phyloP scores from a whole-genome alignment of 1,284 basidiomycete species.

The Apiotrichum sp. region DNA sequence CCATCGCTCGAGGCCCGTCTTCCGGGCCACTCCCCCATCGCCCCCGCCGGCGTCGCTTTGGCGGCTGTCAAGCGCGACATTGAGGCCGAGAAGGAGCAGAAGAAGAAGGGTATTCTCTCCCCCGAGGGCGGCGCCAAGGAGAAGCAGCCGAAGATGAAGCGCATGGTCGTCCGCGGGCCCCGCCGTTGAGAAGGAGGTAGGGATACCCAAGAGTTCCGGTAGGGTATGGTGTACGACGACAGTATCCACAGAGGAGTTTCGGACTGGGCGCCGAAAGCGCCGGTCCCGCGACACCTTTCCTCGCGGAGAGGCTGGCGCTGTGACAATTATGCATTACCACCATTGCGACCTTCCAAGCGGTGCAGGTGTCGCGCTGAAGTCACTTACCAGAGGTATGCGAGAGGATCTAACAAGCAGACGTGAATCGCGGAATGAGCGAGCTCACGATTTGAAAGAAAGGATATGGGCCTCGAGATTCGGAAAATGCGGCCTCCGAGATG shows the following conservation, averaged over 20 bases:
- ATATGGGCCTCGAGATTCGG: too few species aligned
- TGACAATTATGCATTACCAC: slow-evolving; percentile 20
- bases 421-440: too few species aligned
- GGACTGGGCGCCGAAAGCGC: neutral
- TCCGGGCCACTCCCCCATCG: slow-evolving; percentile 41
- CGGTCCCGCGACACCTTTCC: slow-evolving; percentile 14
- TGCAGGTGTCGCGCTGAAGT: too few species aligned
- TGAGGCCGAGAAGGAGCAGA: slow-evolving; percentile 44
- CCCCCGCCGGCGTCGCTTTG: slow-evolving; percentile 43
- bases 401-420: too few species aligned
- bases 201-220: neutral
- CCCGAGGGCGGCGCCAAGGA: slow-evolving; percentile 23
- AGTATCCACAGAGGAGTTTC: neutral
- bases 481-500: too few species aligned
- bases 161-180: slow-evolving; percentile 39
- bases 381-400: too few species aligned
- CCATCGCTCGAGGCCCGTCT: slow-evolving; percentile 42
- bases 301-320: slow-evolving; percentile 21
- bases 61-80: slow-evolving; percentile 42
- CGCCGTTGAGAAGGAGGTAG: slow-evolving; percentile 15
- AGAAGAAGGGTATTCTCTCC: slow-evolving; percentile 36
- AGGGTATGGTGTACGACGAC: neutral
- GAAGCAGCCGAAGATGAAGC: slow-evolving; percentile 42
- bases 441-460: too few species aligned
- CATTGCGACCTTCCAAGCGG: slow-evolving; percentile 11